Conservation (phyloP, 257 asterid genomes). For the Petunia axillaris region DNA sequence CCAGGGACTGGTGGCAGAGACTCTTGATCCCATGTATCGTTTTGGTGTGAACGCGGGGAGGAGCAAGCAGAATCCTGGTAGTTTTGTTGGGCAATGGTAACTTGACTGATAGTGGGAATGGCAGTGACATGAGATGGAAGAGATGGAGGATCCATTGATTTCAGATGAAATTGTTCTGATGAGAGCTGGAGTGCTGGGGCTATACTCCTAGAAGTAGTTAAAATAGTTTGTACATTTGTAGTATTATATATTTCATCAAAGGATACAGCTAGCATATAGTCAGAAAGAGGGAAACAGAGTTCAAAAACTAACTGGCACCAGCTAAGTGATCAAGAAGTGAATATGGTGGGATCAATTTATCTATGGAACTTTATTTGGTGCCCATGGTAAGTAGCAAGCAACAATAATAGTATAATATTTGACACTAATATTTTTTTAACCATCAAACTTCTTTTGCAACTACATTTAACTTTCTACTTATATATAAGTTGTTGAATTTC, state of each 20-base stretch:
- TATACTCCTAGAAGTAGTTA: background rate
- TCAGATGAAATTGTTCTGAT: slow-evolving; percentile 13
- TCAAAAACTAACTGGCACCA: slow-evolving; percentile 22
- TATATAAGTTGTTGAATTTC: no score
- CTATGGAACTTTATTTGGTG: slow-evolving; percentile 10
- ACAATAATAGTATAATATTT: background rate
- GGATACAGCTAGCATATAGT: slow-evolving; percentile 16
- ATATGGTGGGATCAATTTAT: background rate
- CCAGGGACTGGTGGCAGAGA: slow-evolving; percentile 47
- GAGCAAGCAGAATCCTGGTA: slow-evolving; percentile 51
- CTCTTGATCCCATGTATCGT: slow-evolving; percentile 56
- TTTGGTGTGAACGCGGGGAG: slow-evolving; percentile 50
- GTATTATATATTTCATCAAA: slow-evolving; percentile 10
- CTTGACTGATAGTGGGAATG: slow-evolving; percentile 25
- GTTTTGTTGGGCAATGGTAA: slow-evolving; percentile 31
- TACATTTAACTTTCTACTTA: no score
- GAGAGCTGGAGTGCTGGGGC: background rate
- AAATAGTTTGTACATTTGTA: slow-evolving; percentile 2
- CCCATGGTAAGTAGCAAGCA: background rate
- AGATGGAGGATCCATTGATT: slow-evolving; percentile 56
- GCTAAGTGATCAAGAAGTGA: slow-evolving; percentile 5
- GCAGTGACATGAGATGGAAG: slow-evolving; percentile 31
- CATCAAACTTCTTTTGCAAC: background rate
- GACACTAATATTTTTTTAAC: background rate
- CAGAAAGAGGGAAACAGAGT: slow-evolving; percentile 14